Percentiles rank a stretch among this genome's conserved stretches.
phyloP scores from a whole-genome alignment of 2,329 filamentous ascomycete species.

The Colletotrichum echinochloae region DNA sequence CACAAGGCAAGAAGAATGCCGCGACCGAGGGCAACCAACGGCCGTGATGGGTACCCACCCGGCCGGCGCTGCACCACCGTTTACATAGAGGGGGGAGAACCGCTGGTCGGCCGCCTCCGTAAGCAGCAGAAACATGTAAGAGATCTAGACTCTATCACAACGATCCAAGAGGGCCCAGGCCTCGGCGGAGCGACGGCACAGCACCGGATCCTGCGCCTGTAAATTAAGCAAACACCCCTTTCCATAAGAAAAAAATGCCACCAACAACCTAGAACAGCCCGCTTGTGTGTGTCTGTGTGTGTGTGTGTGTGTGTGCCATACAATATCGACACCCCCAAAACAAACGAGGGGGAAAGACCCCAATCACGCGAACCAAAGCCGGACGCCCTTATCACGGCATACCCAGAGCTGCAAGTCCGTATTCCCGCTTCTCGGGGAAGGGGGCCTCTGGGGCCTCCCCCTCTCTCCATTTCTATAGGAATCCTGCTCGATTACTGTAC shows the following conservation, averaged over 20 bases:
- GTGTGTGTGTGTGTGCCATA: background rate
- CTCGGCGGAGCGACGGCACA: background rate
- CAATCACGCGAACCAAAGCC: constrained; percentile 1
- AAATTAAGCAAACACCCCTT: background rate
- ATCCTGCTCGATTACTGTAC: constrained; percentile 16
- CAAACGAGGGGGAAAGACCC: background rate
- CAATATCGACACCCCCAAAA: background rate
- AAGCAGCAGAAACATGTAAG: background rate
- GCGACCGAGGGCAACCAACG: background rate
- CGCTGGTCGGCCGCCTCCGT: background rate
- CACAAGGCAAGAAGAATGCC: background rate
- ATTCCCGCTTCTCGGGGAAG: background rate
- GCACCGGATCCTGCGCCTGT: background rate
- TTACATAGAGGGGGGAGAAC: background rate
- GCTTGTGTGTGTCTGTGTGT: background rate
- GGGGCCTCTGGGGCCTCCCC: background rate
- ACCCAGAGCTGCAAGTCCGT: background rate
- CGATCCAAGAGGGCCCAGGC: background rate
- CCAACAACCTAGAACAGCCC: background rate
- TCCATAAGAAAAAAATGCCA: too few species aligned
- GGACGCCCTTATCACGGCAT: constrained; percentile 9
- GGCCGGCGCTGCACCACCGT: background rate
- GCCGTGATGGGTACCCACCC: background rate
- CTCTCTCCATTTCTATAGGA: background rate
- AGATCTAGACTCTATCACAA: background rate